Base-by-base conservation (phyloP, 805 yeast species). In the Candida argentea region DNA sequence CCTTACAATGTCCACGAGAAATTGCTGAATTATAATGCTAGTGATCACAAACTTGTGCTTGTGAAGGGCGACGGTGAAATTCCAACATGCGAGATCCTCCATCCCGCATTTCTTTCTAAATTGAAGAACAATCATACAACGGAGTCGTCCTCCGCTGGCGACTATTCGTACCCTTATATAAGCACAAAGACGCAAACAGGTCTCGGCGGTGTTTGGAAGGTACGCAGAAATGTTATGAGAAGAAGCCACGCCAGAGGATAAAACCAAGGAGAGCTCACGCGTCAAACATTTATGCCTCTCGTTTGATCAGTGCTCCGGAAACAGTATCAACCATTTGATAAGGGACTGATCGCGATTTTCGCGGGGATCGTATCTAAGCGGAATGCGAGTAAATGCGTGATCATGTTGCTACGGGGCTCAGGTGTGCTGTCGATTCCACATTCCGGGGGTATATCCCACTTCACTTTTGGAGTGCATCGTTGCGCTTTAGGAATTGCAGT, bases 361-460 rank as follows among this genome's bases (percentile, higher is more conserved):
- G n/a, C n/a, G n/a, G n/a, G n/a, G n/a, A n/a, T n/a, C n/a, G n/a
- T n/a, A n/a, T n/a, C n/a, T 22, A 73, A 73, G 17, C 60, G 82
- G 38, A 91, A 91, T 50, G 96, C 95, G 2, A 73, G 81, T 35
- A 63, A 70, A 26, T 93, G 84, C 56, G 81, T 81, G 48, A 85
- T 91, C 51, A 87, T 96, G 20, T 61, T 89, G 34, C 57, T 89
- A 29, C 79, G 81, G 55, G 98, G 98, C 26, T n/a, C n/a, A n/a
- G n/a, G n/a, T n/a, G n/a, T n/a, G n/a, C n/a, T n/a, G n/a, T n/a
- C n/a, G n/a, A n/a, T n/a, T n/a, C n/a, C n/a, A n/a, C n/a, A n/a
- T n/a, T n/a, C n/a, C n/a, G n/a, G n/a, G n/a, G n/a, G n/a, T n/a
- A n/a, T n/a, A n/a, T n/a, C n/a, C n/a, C n/a, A n/a, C n/a, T n/a